Conservation (phyloP, 768 basidiomycete species). For the Punctularia strigosozonata region DNA sequence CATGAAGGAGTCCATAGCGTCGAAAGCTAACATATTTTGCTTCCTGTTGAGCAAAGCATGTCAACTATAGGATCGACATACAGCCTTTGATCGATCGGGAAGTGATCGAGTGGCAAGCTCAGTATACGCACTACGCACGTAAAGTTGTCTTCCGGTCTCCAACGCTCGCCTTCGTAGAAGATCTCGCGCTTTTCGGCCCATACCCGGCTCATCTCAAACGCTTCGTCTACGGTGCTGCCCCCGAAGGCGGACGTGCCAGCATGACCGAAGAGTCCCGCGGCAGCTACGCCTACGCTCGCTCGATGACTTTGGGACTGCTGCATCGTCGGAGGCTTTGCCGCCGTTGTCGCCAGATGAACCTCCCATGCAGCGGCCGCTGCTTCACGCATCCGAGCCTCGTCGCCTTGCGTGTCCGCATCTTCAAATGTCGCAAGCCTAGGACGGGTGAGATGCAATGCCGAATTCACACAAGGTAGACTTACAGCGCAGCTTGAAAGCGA, state of each 20-base stretch:
- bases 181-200: conserved; percentile 95
- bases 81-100: not conserved
- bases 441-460: no score
- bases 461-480: no score
- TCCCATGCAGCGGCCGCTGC: conserved; percentile 82
- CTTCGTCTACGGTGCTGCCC: no score
- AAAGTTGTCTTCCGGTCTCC: conserved; percentile 77
- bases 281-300: no score
- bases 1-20: conserved; percentile 92
- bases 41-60: conserved; percentile 18
- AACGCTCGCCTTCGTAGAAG: conserved; percentile 75
- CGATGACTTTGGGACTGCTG: no score
- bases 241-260: no score
- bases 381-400: conserved; percentile 71
- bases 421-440: conserved; percentile 94
- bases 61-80: not conserved
- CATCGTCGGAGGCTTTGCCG: no score
- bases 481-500: conserved; percentile 74
- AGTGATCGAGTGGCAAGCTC: not conserved
- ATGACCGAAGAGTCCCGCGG: no score
- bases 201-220: conserved; percentile 90
- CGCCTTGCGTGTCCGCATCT: conserved; percentile 57
- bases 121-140: conserved; percentile 32
- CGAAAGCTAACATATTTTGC: conserved; percentile 41
- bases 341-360: conserved; percentile 61